These are phyloP conservation scores for Flaveria linearis DNA, from an alignment of 129 eudicot genomes.

Conservation along the genomic window DNA sequence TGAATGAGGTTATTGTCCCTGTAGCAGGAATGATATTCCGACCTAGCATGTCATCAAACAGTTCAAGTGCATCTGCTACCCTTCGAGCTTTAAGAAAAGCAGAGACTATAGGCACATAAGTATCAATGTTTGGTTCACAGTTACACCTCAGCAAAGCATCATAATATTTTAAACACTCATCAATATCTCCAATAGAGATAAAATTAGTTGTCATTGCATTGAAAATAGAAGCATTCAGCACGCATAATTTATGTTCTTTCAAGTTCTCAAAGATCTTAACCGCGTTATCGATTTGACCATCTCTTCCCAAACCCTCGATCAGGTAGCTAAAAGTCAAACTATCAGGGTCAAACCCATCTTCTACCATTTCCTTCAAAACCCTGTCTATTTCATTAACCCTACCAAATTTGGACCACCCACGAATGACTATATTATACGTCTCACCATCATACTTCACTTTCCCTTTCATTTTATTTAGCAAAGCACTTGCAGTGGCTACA, in stretches of 20 bases:
- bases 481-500: conserved; percentile 50
- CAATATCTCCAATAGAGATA: conserved; percentile 52
- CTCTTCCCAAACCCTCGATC: conserved; percentile 85
- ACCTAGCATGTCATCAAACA: conserved; percentile 71
- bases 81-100: conserved; percentile 64
- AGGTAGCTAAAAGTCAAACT: conserved; percentile 57
- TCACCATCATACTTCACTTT: conserved; percentile 42
- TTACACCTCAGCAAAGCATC: conserved; percentile 49
- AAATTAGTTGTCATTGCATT: conserved; percentile 72
- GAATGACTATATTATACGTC: conserved; percentile 54
- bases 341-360: conserved; percentile 70
- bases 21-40: conserved; percentile 58
- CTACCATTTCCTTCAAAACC: conserved; percentile 67
- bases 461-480: conserved; percentile 53
- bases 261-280: conserved; percentile 56
- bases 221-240: conserved; percentile 49
- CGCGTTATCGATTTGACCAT: conserved; percentile 61
- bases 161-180: conserved; percentile 63
- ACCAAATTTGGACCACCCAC: conserved; percentile 74
- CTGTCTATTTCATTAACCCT: conserved; percentile 63
- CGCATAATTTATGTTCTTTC: conserved; percentile 40
- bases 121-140: conserved; percentile 61
- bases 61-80: conserved; percentile 85
- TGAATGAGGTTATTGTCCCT: conserved; percentile 62
- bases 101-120: conserved; percentile 50